Conservation (phyloP, 2,329 filamentous ascomycete species). For the Pseudocercospora pini-densiflorae region DNA sequence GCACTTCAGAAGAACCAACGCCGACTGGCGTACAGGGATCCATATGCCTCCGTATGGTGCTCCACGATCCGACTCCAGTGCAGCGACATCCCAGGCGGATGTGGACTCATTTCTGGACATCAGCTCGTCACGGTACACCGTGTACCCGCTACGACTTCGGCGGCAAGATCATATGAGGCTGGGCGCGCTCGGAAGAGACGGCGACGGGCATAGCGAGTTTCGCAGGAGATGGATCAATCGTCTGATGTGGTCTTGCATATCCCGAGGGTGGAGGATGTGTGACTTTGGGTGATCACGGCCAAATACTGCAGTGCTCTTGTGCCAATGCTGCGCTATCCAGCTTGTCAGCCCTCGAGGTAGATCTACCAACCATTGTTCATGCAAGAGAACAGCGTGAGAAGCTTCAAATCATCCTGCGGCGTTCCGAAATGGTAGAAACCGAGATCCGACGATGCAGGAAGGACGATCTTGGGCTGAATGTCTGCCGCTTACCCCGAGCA, state of each 20-base stretch:
- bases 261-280: background rate
- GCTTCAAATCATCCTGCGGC: background rate
- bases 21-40: background rate
- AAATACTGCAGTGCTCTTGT: background rate
- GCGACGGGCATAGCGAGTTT: slow-evolving; percentile 3
- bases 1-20: background rate
- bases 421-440: background rate
- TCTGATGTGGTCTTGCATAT: background rate
- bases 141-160: background rate
- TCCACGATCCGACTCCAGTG: slow-evolving; percentile 1
- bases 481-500: background rate
- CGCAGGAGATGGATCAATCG: background rate
- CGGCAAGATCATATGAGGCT: background rate
- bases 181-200: background rate
- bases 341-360: background rate
- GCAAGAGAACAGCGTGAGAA: background rate
- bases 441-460: background rate
- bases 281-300: background rate
- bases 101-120: slow-evolving; percentile 1
- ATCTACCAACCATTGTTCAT: background rate
- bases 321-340: background rate
- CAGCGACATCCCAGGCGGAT: background rate
- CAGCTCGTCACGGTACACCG: background rate
- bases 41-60: background rate
- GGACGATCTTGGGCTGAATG: background rate